These are phyloP conservation scores for Ophiostoma sp. DNA, from an alignment of 2,329 filamentous ascomycete species.

Conservation along the genomic window DNA sequence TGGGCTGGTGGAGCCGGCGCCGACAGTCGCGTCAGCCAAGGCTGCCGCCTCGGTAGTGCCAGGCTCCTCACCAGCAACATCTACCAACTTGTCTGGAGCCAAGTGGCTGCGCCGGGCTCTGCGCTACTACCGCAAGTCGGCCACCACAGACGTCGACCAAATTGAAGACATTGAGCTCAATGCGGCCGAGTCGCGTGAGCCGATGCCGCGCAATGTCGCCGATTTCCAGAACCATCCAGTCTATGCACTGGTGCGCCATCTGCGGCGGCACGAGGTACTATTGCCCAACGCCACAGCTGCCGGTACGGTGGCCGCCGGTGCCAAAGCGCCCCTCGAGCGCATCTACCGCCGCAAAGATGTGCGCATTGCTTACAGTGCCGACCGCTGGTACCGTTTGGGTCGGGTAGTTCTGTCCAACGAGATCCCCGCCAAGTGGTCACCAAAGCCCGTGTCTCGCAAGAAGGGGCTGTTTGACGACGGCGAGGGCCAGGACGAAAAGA, in stretches of 20 bases:
- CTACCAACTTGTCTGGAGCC: conserved; percentile 20
- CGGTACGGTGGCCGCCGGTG: conserved; percentile 73
- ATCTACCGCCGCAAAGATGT: conserved; percentile 85
- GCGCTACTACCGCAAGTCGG: conserved; percentile 45
- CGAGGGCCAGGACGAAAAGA: conserved; percentile 17
- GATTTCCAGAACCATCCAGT: conserved; percentile 86
- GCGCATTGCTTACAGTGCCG: conserved; percentile 71
- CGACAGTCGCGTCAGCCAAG: background rate
- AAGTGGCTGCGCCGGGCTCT: conserved; percentile 57
- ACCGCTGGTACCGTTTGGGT: conserved; percentile 89
- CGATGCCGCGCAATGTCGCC: conserved; percentile 80
- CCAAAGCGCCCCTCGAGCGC: conserved; percentile 61
- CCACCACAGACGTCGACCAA: conserved; percentile 68
- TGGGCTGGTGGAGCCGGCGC: conserved; percentile 28
- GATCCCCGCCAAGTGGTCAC: conserved; percentile 76
- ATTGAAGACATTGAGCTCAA: conserved; percentile 78
- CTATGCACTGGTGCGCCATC: conserved; percentile 80
- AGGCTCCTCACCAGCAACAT: background rate
- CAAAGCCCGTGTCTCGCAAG: conserved; percentile 44
- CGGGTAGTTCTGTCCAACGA: conserved; percentile 75
- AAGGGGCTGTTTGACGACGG: conserved; percentile 33
- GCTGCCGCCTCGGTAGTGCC: background rate
- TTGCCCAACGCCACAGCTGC: conserved; percentile 66
- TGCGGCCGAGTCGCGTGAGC: conserved; percentile 70
- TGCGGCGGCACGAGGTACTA: conserved; percentile 81